Conservation (phyloP, 495 filamentous ascomycete genomes). For the Chaetomidium leptoderma region DNA sequence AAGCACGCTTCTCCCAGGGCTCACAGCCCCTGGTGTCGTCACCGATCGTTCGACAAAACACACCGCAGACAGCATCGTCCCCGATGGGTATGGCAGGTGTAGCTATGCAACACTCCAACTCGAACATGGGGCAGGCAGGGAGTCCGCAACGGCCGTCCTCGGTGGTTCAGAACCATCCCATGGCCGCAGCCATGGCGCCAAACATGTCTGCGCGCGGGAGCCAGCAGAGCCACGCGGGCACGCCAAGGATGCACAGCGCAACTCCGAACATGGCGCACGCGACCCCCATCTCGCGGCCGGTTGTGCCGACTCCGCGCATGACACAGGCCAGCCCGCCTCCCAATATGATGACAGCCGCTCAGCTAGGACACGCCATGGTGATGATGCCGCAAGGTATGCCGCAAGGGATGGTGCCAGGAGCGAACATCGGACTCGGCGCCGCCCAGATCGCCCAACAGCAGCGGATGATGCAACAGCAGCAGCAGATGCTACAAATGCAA, state of each 20-base stretch:
- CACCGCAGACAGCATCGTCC: slow-evolving; percentile 72
- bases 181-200: slow-evolving; percentile 57
- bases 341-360: slow-evolving; percentile 50
- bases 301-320: slow-evolving; percentile 68
- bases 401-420: slow-evolving; percentile 42
- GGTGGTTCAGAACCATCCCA: slow-evolving; percentile 66
- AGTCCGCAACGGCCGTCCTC: slow-evolving; percentile 75
- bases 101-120: slow-evolving; percentile 75
- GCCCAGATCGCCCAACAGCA: slow-evolving; percentile 51
- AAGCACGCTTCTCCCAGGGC: slow-evolving; percentile 54
- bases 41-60: slow-evolving; percentile 72
- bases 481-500: slow-evolving; percentile 35
- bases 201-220: slow-evolving; percentile 74
- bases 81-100: slow-evolving; percentile 63
- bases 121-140: slow-evolving; percentile 60
- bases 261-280: slow-evolving; percentile 74
- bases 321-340: slow-evolving; percentile 64
- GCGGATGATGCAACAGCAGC: slow-evolving; percentile 48
- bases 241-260: slow-evolving; percentile 72
- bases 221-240: slow-evolving; percentile 73
- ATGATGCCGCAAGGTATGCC: slow-evolving; percentile 45
- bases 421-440: slow-evolving; percentile 20
- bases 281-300: slow-evolving; percentile 62
- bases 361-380: slow-evolving; percentile 50
- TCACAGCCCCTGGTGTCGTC: slow-evolving; percentile 72